Percentiles rank a stretch among this genome's conserved stretches.
Conservation (phyloP, 371 early-diverging fungal genomes). For the Mortierella sp. region DNA sequence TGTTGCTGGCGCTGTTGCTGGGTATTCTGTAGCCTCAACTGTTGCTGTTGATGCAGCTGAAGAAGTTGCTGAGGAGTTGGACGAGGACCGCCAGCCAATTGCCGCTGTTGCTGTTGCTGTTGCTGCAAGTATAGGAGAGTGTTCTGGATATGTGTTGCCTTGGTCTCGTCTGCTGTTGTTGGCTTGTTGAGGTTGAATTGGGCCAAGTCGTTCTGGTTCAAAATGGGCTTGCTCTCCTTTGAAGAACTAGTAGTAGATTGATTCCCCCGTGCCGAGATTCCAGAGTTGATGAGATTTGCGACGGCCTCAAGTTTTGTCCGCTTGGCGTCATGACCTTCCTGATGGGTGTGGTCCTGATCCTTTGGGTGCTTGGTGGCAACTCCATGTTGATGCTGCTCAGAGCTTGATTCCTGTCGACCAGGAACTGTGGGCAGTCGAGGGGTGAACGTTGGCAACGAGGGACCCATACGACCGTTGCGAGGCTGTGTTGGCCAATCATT, state of each 20-base stretch:
- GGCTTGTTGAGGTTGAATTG: slow-evolving; percentile 34
- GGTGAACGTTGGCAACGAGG: neutral
- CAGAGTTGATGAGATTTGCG: slow-evolving; percentile 38
- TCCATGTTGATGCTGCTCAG: neutral
- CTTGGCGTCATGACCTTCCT: slow-evolving; percentile 25
- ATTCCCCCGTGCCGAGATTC: slow-evolving; percentile 7
- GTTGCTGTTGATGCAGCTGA: neutral
- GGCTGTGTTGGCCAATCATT: neutral
- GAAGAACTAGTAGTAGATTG: neutral
- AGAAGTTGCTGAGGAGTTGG: neutral
- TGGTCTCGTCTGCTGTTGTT: neutral
- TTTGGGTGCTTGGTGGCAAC: slow-evolving; percentile 12
- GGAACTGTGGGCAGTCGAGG: neutral
- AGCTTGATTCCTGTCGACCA: neutral
- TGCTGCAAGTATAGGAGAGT: neutral
- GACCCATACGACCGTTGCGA: neutral
- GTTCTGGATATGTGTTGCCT: neutral
- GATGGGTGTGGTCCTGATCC: neutral
- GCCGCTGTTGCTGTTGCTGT: slow-evolving; percentile 6
- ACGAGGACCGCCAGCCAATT: no score
- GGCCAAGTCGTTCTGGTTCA: slow-evolving; percentile 18
- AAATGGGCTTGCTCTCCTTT: slow-evolving; percentile 5
- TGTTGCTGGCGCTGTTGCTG: neutral
- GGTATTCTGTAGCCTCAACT: slow-evolving; percentile 3
- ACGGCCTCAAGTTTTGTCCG: slow-evolving; percentile 40